These are phyloP conservation scores for Exophiala calicioides DNA, from an alignment of 2,329 filamentous ascomycete species.

Conservation along the genomic window DNA sequence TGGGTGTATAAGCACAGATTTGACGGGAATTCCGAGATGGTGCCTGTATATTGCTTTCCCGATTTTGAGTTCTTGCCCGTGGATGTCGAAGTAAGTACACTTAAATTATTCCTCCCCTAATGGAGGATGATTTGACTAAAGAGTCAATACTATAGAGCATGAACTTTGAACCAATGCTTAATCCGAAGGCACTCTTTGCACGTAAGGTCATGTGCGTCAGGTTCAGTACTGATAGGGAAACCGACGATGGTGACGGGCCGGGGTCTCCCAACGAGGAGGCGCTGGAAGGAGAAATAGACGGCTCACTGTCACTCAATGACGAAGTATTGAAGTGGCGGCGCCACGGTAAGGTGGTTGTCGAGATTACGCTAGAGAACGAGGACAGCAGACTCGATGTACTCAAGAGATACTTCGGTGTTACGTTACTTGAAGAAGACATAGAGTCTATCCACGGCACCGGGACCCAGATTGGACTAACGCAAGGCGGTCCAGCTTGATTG, in stretches of 20 bases:
- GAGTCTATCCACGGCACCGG: background rate
- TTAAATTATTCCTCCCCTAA: background rate
- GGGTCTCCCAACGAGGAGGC: background rate
- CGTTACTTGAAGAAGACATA: background rate
- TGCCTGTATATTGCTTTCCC: background rate
- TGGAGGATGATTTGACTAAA: background rate
- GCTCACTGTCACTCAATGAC: background rate
- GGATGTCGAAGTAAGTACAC: background rate
- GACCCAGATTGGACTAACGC: background rate
- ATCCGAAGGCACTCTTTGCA: background rate
- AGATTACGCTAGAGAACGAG: background rate
- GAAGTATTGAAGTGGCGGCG: background rate
- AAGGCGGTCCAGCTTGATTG: background rate
- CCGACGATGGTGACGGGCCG: background rate
- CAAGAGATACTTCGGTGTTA: background rate
- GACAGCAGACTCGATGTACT: background rate
- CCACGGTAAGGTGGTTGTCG: background rate
- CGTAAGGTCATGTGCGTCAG: background rate
- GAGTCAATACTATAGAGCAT: background rate
- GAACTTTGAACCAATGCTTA: background rate
- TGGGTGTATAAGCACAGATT: background rate
- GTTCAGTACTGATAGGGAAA: background rate
- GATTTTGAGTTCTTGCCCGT: background rate
- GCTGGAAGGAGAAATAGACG: background rate
- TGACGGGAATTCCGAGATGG: background rate